Conservation (phyloP, 495 filamentous ascomycete genomes). For the Acidiella bohemica region DNA sequence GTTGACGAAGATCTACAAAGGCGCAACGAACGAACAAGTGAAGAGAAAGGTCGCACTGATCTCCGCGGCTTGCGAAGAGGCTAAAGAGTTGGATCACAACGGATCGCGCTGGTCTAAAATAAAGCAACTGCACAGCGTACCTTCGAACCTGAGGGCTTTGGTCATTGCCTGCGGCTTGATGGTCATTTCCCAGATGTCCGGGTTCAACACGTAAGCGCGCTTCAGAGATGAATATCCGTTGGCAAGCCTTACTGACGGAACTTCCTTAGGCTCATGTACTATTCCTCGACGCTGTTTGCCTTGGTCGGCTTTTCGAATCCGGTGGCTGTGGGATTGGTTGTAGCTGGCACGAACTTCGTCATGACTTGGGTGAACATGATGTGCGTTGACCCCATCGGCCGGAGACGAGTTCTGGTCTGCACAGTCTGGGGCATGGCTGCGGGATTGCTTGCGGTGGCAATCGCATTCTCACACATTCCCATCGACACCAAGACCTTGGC, state of each 20-base stretch:
- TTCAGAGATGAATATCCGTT: no score
- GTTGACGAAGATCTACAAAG: constrained; percentile 31
- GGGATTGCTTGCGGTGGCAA: constrained; percentile 32
- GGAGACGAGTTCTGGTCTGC: constrained; percentile 34
- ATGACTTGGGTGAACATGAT: constrained; percentile 40
- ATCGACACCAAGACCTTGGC: constrained; percentile 29
- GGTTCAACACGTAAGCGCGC: no score
- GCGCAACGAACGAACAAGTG: constrained; percentile 29
- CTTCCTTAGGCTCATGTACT: constrained; percentile 40
- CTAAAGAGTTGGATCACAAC: constrained; percentile 31
- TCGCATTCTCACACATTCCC: constrained; percentile 39
- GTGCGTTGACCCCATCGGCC: constrained; percentile 33
- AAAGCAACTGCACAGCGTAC: constrained; percentile 35
- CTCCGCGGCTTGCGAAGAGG: constrained; percentile 26
- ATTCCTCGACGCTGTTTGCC: constrained; percentile 38
- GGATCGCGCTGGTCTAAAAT: constrained; percentile 28
- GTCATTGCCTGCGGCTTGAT: constrained; percentile 38
- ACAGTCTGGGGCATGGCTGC: constrained; percentile 35
- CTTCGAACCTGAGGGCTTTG: constrained; percentile 36
- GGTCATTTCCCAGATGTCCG: constrained; percentile 37
- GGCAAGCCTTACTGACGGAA: constrained; percentile 38
- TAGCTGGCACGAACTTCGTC: constrained; percentile 41
- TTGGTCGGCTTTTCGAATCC: constrained; percentile 40
- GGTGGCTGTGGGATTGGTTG: constrained; percentile 36
- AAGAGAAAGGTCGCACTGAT: constrained; percentile 30